phyloP scores from a whole-genome alignment of 2,329 filamentous ascomycete genomes.

The Arthrobotrys entomopaga region DNA sequence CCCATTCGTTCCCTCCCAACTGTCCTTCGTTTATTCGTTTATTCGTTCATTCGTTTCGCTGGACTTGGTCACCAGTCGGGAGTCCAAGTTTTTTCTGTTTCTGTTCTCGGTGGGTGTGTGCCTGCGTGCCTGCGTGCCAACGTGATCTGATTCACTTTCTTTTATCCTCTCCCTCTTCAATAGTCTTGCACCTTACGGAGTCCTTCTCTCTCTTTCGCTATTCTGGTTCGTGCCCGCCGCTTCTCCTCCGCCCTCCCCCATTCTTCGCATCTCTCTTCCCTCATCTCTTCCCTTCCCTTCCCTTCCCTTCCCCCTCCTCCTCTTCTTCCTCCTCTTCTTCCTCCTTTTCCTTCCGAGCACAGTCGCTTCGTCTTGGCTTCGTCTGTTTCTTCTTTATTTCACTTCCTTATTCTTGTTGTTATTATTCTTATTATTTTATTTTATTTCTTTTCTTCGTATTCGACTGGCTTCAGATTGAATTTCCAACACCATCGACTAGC shows the following conservation, averaged over 20 bases:
- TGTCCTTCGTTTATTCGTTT: neutral
- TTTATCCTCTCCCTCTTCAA: conserved; percentile 1
- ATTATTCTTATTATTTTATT: conserved; percentile 1
- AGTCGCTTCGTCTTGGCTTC: conserved; percentile 16
- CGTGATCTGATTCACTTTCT: conserved; percentile 22
- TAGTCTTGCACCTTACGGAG: neutral
- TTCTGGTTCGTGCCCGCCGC: too few relatives aligned
- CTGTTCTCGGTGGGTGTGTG: conserved; percentile 4
- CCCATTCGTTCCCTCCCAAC: neutral
- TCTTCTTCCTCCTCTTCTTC: conserved; percentile 10
- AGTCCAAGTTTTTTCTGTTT: conserved; percentile 2
- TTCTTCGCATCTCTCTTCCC: conserved; percentile 1
- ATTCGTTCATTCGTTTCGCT: conserved; percentile 1
- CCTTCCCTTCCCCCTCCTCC: conserved; percentile 1
- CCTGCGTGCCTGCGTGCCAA: conserved; percentile 22
- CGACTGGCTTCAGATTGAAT: conserved; percentile 32
- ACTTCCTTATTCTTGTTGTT: neutral
- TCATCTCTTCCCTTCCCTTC: conserved; percentile 2
- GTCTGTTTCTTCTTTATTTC: conserved; percentile 1
- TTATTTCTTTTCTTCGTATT: conserved; percentile 14
- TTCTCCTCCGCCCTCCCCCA: conserved; percentile 1
- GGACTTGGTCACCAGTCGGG: neutral
- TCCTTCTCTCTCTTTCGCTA: too few relatives aligned
- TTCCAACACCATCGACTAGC: conserved; percentile 21
- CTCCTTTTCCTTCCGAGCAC: conserved; percentile 2